Base-by-base conservation (phyloP, 2,329 filamentous ascomycete genomes). In the Ophiostoma ulmi region DNA sequence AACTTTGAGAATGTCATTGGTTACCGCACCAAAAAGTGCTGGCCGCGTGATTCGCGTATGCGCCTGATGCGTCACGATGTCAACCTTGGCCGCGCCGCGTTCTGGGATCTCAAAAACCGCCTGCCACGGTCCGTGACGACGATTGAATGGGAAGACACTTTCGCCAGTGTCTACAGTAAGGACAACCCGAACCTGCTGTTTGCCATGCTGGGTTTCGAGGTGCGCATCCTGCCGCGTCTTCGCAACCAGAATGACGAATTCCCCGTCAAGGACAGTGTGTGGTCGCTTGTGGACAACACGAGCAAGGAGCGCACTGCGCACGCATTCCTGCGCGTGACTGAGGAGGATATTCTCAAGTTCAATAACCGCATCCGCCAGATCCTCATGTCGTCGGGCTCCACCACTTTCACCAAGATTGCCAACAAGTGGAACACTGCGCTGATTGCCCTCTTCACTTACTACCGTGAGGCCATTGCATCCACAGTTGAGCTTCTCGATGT, bases 341-440 rank as follows among this genome's bases (percentile, higher is more conserved):
- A 98, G 77, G 95, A 98, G 78, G 95, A 99, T 77, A 94, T 99
- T 67, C 91, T 94, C 75, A 98, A 98, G 80, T 99, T 99, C 85
- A 99, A 99, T 81, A 99, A 99, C 80, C 90, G 96, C 61, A 99
- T 99, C 77, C 89, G 95, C 72, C 95, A 99, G 78, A 99, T 99
- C 78, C 85, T 99, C 71, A 99, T 99, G 95, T 98, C 94, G 13
- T 98, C 95, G 72, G 96, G 95, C n/a, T 97, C 93, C 5, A 99
- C 95, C 0, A 99, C 95, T 0, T 99, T 99, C 82, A 99, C 95
- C 65, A 99, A 99, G 86, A 99, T 99, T 77, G 95, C 96, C 66
- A 99, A 99, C 82, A 99, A 99, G 82, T 99, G 96, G 95, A 99
- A 99, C 81, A 99, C 95, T 0, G 95, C 93, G 1, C 81, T 99